These are phyloP conservation scores for Aspergillus brasiliensis DNA, from an alignment of 2,329 filamentous ascomycete species.

Conservation along the genomic window DNA sequence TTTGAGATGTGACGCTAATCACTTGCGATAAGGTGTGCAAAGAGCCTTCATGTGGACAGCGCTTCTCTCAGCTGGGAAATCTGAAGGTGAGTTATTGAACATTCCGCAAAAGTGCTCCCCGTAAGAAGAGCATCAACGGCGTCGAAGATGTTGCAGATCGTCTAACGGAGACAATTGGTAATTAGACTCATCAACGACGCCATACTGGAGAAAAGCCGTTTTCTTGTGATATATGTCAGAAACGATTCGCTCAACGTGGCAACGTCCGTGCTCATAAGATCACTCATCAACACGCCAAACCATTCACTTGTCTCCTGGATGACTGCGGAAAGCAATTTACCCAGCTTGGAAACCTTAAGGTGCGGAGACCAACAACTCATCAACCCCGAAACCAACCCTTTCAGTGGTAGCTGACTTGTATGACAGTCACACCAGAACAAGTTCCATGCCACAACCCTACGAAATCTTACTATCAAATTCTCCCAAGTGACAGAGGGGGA, in stretches of 20 bases:
- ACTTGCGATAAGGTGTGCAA: slow-evolving; percentile 61
- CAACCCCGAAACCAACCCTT: neutral
- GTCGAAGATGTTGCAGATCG: neutral
- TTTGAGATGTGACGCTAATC: neutral
- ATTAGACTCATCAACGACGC: slow-evolving; percentile 77
- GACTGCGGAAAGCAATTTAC: slow-evolving; percentile 86
- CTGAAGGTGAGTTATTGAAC: slow-evolving; percentile 64
- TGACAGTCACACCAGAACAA: slow-evolving; percentile 85
- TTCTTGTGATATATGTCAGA: slow-evolving; percentile 75
- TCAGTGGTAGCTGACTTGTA: slow-evolving; percentile 9
- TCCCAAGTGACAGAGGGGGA: slow-evolving; percentile 63
- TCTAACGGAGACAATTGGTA: neutral
- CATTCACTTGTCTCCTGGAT: slow-evolving; percentile 78
- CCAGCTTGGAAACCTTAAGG: slow-evolving; percentile 89
- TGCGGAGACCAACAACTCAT: slow-evolving; percentile 35
- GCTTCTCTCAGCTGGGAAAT: slow-evolving; percentile 89
- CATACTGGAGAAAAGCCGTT: slow-evolving; percentile 89
- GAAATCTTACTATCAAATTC: slow-evolving; percentile 70
- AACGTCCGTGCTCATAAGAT: slow-evolving; percentile 83
- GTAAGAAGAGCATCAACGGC: neutral
- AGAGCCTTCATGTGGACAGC: slow-evolving; percentile 70
- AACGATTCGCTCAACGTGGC: slow-evolving; percentile 80
- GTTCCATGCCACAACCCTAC: slow-evolving; percentile 77
- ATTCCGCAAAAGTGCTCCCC: neutral
- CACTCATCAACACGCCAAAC: slow-evolving; percentile 76